A percentile compares a stretch with the other conserved stretches of the same genome.
phyloP scores from a whole-genome alignment of 2,329 filamentous ascomycete genomes.

The Trichoderma sp. region DNA sequence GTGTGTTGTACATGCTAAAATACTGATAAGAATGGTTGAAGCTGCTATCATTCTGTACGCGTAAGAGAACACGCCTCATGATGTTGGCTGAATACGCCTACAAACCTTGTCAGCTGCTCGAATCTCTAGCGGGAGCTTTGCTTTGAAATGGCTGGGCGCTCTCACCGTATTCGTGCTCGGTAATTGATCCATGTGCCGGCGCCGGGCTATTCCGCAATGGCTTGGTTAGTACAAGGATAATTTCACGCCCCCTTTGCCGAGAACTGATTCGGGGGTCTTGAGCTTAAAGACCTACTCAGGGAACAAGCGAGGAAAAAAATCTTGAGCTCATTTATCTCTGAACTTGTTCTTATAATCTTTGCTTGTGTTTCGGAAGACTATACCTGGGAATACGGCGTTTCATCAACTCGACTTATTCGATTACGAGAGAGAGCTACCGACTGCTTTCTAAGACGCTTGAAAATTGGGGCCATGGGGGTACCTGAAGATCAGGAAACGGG shows the following conservation, averaged over 20 bases:
- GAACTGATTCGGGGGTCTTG: neutral
- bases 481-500: conserved; percentile 4
- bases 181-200: neutral
- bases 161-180: conserved; percentile 17
- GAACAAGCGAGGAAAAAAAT: neutral
- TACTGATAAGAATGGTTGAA: neutral
- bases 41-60: neutral
- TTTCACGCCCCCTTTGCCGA: conserved; percentile 3
- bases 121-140: neutral
- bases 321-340: neutral
- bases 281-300: neutral
- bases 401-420: neutral
- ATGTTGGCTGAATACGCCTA: neutral
- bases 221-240: neutral
- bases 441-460: neutral
- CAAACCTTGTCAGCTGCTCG: neutral
- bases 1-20: too few relatives aligned
- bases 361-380: neutral
- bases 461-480: neutral
- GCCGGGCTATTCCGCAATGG: conserved; percentile 7
- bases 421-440: neutral
- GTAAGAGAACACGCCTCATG: neutral
- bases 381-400: neutral
- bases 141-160: neutral
- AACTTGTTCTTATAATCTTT: neutral